Evolutionary conservation across 2,329 filamentous ascomycete genomes (phyloP).

Genomic region (Lasiodiplodia citricola): DNA sequence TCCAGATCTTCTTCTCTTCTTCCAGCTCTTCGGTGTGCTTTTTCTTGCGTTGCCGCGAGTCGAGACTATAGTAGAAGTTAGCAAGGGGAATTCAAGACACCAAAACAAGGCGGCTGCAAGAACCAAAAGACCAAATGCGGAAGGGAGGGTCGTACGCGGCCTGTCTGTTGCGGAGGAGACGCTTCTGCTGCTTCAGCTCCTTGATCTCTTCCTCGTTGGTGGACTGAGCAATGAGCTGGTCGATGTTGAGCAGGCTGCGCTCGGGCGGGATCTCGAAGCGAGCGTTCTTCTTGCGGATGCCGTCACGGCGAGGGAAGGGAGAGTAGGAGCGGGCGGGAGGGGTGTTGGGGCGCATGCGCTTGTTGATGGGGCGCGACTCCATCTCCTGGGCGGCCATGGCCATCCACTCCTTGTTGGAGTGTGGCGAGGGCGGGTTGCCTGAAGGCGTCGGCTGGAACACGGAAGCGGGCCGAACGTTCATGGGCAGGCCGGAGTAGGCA

Average conservation of each 20-base stretch:
- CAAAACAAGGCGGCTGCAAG: constrained; percentile 38
- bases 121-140: constrained; percentile 49
- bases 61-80: constrained; percentile 67
- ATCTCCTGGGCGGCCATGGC: constrained; percentile 57
- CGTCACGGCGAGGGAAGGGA: constrained; percentile 76
- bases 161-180: constrained; percentile 90
- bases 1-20: constrained; percentile 93
- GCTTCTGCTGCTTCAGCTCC: constrained; percentile 98
- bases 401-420: constrained; percentile 66
- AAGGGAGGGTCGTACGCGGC: constrained; percentile 72
- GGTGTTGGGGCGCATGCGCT: constrained; percentile 69
- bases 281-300: constrained; percentile 98
- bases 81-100: constrained; percentile 38
- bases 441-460: constrained; percentile 53
- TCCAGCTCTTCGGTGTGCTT: constrained; percentile 96
- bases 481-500: constrained; percentile 44
- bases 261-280: constrained; percentile 96
- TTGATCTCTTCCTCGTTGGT: constrained; percentile 93
- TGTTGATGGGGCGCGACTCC: constrained; percentile 54
- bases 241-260: constrained; percentile 92
- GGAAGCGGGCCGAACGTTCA: constrained; percentile 54
- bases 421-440: constrained; percentile 63
- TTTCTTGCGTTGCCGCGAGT: constrained; percentile 97
- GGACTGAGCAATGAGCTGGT: constrained; percentile 85
- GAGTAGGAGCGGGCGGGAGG: constrained; percentile 72